These are phyloP conservation scores for Mortierella sp. DNA, from an alignment of 371 early-diverging fungal species.

Conservation along the genomic window DNA sequence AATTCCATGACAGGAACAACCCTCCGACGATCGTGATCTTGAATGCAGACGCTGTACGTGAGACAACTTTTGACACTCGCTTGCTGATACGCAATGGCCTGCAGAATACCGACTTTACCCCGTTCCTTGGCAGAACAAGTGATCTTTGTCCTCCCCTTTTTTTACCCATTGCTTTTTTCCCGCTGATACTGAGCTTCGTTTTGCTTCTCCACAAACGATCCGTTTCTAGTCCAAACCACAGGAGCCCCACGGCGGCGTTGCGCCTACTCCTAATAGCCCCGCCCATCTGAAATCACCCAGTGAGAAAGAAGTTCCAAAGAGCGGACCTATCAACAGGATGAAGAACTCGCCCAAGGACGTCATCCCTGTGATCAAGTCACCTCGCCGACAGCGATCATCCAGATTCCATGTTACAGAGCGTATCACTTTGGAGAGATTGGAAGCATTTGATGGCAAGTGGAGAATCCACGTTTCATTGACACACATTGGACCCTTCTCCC, in stretches of 20 bases:
- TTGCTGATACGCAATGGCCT: neutral
- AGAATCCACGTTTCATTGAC: no score
- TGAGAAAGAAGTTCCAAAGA: constrained; percentile 74
- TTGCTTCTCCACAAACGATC: constrained; percentile 5
- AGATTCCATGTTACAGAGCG: constrained; percentile 82
- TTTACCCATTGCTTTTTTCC: neutral
- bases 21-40: constrained; percentile 58
- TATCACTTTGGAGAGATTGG: constrained; percentile 81
- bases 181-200: no score
- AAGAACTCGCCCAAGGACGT: constrained; percentile 85
- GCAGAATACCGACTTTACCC: neutral
- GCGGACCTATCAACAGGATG: constrained; percentile 79
- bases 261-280: constrained; percentile 18
- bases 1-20: constrained; percentile 15
- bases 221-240: constrained; percentile 21
- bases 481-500: no score
- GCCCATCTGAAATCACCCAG: constrained; percentile 33
- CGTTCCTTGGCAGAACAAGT: constrained; percentile 2
- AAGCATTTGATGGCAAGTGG: constrained; percentile 81
- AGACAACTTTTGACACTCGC: neutral
- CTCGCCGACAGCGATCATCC: constrained; percentile 86
- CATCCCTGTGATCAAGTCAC: constrained; percentile 81
- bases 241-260: constrained; percentile 8
- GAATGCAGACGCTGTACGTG: constrained; percentile 62
- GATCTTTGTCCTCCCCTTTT: constrained; percentile 5